A percentile compares a stretch with the other conserved stretches of the same genome.
These are phyloP conservation scores for Plectosphaerella sp. DNA, from an alignment of 2,329 filamentous ascomycete species.

Conservation along the genomic window DNA sequence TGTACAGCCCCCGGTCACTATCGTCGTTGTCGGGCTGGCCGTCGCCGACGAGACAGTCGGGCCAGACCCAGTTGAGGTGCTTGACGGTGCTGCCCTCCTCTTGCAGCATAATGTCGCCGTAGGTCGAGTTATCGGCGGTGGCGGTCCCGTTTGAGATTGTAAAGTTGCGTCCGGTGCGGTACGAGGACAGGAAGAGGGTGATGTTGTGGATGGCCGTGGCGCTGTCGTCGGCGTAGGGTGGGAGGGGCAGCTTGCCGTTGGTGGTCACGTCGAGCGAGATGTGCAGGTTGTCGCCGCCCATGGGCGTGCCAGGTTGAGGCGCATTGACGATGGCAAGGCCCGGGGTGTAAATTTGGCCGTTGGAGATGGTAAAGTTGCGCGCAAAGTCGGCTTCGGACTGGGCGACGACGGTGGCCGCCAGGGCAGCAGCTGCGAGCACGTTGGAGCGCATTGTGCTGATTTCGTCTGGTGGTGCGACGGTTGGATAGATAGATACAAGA, in stretches of 20 bases:
- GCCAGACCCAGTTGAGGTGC: slow-evolving; percentile 70
- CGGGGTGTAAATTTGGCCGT: slow-evolving; percentile 66
- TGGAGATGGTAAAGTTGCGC: slow-evolving; percentile 51
- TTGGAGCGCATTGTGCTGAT: slow-evolving; percentile 9
- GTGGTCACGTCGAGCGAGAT: slow-evolving; percentile 64
- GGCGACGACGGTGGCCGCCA: slow-evolving; percentile 21
- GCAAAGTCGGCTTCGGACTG: slow-evolving; percentile 15
- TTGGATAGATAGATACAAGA: background rate
- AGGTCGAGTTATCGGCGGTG: slow-evolving; percentile 43
- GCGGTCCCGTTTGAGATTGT: slow-evolving; percentile 63
- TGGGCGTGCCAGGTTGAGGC: slow-evolving; percentile 59
- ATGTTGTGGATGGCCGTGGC: slow-evolving; percentile 58
- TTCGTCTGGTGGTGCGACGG: too few relatives aligned
- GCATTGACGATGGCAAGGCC: slow-evolving; percentile 64
- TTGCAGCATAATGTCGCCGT: slow-evolving; percentile 59
- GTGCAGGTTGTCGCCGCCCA: slow-evolving; percentile 59
- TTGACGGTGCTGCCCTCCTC: slow-evolving; percentile 67
- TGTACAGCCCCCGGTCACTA: slow-evolving; percentile 58
- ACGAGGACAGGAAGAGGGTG: slow-evolving; percentile 64
- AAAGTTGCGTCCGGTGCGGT: slow-evolving; percentile 58
- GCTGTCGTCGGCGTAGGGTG: slow-evolving; percentile 48
- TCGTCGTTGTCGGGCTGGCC: slow-evolving; percentile 39
- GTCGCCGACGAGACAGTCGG: slow-evolving; percentile 61
- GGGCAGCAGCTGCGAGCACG: slow-evolving; percentile 10
- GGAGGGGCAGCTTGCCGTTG: slow-evolving; percentile 58